These are phyloP conservation scores for Fusarium fujikuroi DNA, from an alignment of 2,329 filamentous ascomycete species.

Conservation along the genomic window DNA sequence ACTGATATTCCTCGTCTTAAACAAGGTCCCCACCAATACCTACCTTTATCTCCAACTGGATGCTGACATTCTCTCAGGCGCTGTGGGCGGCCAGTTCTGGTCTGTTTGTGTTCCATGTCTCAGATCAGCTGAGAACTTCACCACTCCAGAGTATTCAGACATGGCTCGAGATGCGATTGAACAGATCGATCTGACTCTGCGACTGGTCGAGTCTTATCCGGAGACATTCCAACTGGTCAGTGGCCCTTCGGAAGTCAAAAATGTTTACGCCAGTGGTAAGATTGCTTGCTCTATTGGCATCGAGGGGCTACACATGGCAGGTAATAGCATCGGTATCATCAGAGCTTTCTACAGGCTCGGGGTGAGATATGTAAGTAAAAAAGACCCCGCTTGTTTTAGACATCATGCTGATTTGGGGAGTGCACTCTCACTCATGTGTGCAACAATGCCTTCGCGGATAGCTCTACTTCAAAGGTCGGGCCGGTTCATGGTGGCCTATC, in stretches of 20 bases:
- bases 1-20: neutral
- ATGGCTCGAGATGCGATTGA: slow-evolving; percentile 4
- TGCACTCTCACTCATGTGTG: neutral
- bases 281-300: neutral
- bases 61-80: neutral
- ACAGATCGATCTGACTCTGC: neutral
- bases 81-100: neutral
- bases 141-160: slow-evolving; percentile 1
- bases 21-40: neutral
- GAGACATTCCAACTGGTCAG: neutral
- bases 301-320: slow-evolving; percentile 3
- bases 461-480: neutral
- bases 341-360: neutral
- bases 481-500: neutral
- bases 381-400: accelerated
- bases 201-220: neutral
- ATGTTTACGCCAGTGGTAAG: neutral
- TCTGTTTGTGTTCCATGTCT: slow-evolving; percentile 14
- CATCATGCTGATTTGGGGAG: accelerated
- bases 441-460: slow-evolving; percentile 9
- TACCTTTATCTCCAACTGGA: too few species aligned
- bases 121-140: slow-evolving; percentile 1
- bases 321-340: neutral
- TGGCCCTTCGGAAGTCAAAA: neutral
- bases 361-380: slow-evolving; percentile 1